Percentiles rank a stretch among this genome's conserved stretches.
Conservation (phyloP, 2,329 filamentous ascomycete genomes). For the Cercospora sp. region DNA sequence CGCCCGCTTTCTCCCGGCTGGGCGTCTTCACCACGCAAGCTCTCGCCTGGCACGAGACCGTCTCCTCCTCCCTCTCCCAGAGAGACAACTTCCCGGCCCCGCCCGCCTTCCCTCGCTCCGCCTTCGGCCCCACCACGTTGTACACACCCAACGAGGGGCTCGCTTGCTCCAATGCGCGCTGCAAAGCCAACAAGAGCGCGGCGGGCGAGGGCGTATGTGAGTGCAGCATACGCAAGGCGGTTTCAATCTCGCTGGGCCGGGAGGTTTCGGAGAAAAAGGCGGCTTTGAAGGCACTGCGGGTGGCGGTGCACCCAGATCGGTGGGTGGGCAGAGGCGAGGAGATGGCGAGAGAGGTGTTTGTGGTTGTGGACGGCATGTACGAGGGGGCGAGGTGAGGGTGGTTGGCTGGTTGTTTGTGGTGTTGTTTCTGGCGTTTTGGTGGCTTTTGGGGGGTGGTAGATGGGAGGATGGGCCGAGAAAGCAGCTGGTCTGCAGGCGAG, state of each 20-base stretch:
- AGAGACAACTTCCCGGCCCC: neutral
- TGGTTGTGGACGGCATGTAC: constrained; percentile 12
- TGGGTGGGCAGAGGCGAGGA: constrained; percentile 2
- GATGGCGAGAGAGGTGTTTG: constrained; percentile 15
- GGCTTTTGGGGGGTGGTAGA: neutral
- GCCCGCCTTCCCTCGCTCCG: neutral
- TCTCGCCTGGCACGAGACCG: neutral
- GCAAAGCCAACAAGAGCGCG: neutral
- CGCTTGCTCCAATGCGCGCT: neutral
- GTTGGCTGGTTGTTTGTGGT: neutral
- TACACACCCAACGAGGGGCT: neutral
- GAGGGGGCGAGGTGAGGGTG: neutral
- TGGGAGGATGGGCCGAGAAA: neutral
- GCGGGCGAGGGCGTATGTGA: neutral
- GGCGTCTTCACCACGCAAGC: neutral
- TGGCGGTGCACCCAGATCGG: constrained; percentile 12
- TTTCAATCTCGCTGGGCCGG: neutral
- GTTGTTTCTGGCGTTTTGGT: neutral
- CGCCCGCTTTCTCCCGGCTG: neutral
- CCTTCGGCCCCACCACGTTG: neutral
- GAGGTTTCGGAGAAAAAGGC: neutral
- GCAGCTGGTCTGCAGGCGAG: neutral
- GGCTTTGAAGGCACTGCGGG: constrained; percentile 4
- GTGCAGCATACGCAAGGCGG: neutral
- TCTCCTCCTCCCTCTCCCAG: neutral